Base-by-base conservation (phyloP, 169 alveolate species). In the Sarcocystis neurona region DNA sequence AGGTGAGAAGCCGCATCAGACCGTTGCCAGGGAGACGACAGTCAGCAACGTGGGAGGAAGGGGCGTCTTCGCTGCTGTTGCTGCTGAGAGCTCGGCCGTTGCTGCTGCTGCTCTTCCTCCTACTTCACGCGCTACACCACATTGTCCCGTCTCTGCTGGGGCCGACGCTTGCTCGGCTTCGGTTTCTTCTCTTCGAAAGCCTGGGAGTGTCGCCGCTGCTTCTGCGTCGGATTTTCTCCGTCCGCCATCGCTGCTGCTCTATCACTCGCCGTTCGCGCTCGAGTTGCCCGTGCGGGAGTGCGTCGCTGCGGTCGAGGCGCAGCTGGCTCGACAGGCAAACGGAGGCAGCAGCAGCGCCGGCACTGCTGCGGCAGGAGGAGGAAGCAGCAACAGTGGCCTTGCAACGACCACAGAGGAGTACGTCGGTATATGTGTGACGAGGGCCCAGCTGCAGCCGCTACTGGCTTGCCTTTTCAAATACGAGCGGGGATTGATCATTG, bases 401-500 rank as follows among this genome's bases (percentile, higher is more conserved):
- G 58, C 18, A 27, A 30, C 5, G 48, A 2, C 8, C 39, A 34
- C 79, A 1, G 79, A 15, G 27, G 82, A 72, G 56, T 72, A 72
- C 53, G 82, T 72, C 30, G 82, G 82, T 32, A 56, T 72, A 1
- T 72, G 56, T 18, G 82, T 72, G 82, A 72, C 56, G 30, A n/a
- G 82, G 34, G 82, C 58, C 20, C 75, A 79, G 50, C 18, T 53
- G 78, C 75, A 56, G 87, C 75, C 78, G 1, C 53, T 79, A 30
- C 46, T 53, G 39, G 75, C 32, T 27, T 79, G 87, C 47, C 32
- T 79, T 20, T 18, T 1, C 32, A 79, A 60, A 41, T 79, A 79
- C 48, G 87, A 79, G 2, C 20, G 87, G 32, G 87, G 87, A 27
- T 47, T 79, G 37, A 79, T 79, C 48, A 56, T 79, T 47, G 87